Evolutionary conservation across 2,329 filamentous ascomycete species (phyloP), one percentile per base, ranked within the genome.

Genomic region (Onygenales sp.): DNA sequence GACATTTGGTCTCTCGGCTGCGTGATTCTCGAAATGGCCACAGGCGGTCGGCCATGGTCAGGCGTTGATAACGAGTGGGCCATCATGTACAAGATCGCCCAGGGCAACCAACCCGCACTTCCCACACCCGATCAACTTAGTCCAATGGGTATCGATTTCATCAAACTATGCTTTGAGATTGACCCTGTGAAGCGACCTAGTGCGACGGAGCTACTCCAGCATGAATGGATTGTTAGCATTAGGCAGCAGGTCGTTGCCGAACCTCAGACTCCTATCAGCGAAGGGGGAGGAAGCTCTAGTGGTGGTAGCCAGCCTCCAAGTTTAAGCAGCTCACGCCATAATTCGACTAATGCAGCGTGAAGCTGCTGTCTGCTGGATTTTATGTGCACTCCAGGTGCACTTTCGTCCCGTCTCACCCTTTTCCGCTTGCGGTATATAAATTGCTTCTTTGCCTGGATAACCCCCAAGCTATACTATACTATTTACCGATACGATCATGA

Each of bases 1-100:
- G 82, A 85, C 58, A 75, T 85, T 63, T 84, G 81, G 81, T 81
- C 81, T 2, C 61, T 84, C 13, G 82, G 81, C 5, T 75, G 74
- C 46, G 93, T 98, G 39, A 89, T 98, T 59, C 81, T 96, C 43
- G 93, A 98, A 71, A 97, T 98, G 92, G 89, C 89, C 3, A 98
- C 93, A 0, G 93, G 93, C 17, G 83, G 90, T 57, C 84, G 92
- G 13, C 93, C 93, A 1, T 98, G 93, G 93, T 89, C 90, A 31
- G 89, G 86, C 59, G 83, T 97, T 46, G 93, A 98, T 74, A 98
- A 98, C 67, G 93, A 98, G 71, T 98, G 91, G 90, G 93, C 93
- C 43, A 97, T 98, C 74, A 98, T 98, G 93, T 98, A 96, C 79
- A 97, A 97, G 75, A 98, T 98, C 65, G 93, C 93, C 1, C 92